Evolutionary conservation across 768 basidiomycete genomes (phyloP).

Genomic region (Solioccasus polychromus): DNA sequence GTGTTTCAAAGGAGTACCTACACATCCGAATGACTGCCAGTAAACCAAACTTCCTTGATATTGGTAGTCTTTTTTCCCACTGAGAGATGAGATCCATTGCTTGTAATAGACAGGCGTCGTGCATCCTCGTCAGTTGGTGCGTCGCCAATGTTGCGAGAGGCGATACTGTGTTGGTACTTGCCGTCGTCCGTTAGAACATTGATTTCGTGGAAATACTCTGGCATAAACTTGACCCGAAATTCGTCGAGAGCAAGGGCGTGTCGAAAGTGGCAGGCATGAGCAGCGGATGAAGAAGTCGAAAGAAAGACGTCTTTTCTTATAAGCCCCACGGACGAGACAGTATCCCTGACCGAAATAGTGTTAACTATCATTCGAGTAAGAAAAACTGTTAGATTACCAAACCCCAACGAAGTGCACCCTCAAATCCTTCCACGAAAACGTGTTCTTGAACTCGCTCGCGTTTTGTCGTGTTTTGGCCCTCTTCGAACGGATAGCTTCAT

Average conservation of each 20-base stretch:
- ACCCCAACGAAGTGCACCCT: slow-evolving; percentile 40
- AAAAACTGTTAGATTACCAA: slow-evolving; percentile 33
- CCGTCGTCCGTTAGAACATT: slow-evolving; percentile 17
- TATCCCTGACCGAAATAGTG: slow-evolving; percentile 46
- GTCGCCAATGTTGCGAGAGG: not conserved
- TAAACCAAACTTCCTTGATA: slow-evolving; percentile 69
- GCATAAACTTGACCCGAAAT: slow-evolving; percentile 56
- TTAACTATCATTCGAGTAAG: not conserved
- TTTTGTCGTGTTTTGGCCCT: slow-evolving; percentile 15
- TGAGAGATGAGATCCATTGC: slow-evolving; percentile 4
- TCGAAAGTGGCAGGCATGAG: too few relatives aligned
- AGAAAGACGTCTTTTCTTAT: slow-evolving; percentile 41
- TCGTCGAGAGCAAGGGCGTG: slow-evolving; percentile 67
- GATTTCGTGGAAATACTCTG: slow-evolving; percentile 35
- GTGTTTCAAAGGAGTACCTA: slow-evolving; percentile 1
- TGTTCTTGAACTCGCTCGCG: slow-evolving; percentile 37
- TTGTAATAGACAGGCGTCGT: slow-evolving; percentile 13
- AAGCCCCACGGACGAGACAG: slow-evolving; percentile 59
- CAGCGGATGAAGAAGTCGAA: slow-evolving; percentile 54
- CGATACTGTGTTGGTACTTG: slow-evolving; percentile 7
- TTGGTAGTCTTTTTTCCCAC: too few relatives aligned
- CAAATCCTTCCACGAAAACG: slow-evolving; percentile 27
- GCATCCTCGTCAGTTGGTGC: too few relatives aligned
- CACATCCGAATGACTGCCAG: slow-evolving; percentile 44
- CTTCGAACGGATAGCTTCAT: slow-evolving; percentile 5